Conservation (phyloP, 2,329 filamentous ascomycete species). For the Myriosclerotinia scirpicola region DNA sequence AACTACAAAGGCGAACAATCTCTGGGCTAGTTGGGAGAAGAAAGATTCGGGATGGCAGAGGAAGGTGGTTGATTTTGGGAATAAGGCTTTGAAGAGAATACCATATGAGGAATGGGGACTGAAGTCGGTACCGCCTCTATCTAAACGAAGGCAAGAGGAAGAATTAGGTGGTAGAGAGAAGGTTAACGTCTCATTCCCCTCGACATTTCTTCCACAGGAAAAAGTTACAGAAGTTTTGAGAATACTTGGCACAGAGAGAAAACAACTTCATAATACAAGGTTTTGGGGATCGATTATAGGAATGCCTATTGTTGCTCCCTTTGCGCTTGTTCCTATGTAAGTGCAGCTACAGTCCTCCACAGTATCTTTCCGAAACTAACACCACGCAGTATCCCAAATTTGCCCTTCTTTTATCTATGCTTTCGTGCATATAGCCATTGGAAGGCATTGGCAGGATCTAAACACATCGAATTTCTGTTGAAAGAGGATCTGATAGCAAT, state of each 20-base stretch:
- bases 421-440: slow-evolving; percentile 93
- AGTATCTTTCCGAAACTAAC: slow-evolving; percentile 7
- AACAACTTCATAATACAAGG: slow-evolving; percentile 71
- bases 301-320: slow-evolving; percentile 80
- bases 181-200: slow-evolving; percentile 75
- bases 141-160: slow-evolving; percentile 62
- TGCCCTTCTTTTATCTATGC: slow-evolving; percentile 94
- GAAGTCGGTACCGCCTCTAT: slow-evolving; percentile 87
- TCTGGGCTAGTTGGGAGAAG: slow-evolving; percentile 87
- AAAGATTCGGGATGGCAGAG: slow-evolving; percentile 86
- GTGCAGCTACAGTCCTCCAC: slow-evolving; percentile 40
- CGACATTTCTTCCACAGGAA: slow-evolving; percentile 62
- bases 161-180: slow-evolving; percentile 62
- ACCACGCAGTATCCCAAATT: slow-evolving; percentile 71
- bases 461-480: slow-evolving; percentile 79
- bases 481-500: slow-evolving; percentile 68
- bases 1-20: slow-evolving; percentile 68
- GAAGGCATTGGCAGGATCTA: slow-evolving; percentile 80
- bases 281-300: slow-evolving; percentile 79
- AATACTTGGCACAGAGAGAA: slow-evolving; percentile 74
- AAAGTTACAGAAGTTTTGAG: slow-evolving; percentile 65
- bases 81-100: slow-evolving; percentile 80
- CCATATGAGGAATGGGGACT: slow-evolving; percentile 97
- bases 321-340: slow-evolving; percentile 83
- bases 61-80: slow-evolving; percentile 81